Evolutionary conservation across 768 basidiomycete genomes (phyloP).

Genomic region (Clathrus columnatus): DNA sequence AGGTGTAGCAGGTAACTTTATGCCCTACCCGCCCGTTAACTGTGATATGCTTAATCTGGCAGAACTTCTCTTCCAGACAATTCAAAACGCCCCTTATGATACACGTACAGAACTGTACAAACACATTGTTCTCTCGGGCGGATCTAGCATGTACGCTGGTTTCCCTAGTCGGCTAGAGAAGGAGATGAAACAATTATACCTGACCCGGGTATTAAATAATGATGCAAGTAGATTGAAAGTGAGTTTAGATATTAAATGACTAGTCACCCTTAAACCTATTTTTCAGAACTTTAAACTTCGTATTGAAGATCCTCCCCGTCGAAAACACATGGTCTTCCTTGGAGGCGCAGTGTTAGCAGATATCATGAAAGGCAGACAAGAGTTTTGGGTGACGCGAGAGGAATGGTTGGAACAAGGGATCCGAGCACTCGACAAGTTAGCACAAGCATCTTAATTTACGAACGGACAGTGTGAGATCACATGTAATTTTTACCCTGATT

Average conservation of each 20-base stretch:
- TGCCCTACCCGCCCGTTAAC: conserved; percentile 13
- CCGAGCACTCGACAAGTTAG: conserved; percentile 77
- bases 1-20: conserved; percentile 83
- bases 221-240: conserved; percentile 83
- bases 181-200: conserved; percentile 99
- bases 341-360: conserved; percentile 98
- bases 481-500: too few relatives aligned
- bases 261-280: background rate
- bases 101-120: conserved; percentile 89
- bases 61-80: conserved; percentile 97
- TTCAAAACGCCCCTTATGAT: conserved; percentile 87
- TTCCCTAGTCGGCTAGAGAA: conserved; percentile 95
- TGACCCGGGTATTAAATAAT: conserved; percentile 78
- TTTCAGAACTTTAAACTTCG: conserved; percentile 96
- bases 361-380: conserved; percentile 91
- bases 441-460: too few relatives aligned
- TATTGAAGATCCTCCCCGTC: conserved; percentile 94
- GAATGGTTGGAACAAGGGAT: conserved; percentile 94
- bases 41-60: conserved; percentile 3
- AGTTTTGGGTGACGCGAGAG: conserved; percentile 92
- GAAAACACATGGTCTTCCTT: conserved; percentile 99
- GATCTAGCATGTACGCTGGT: conserved; percentile 98
- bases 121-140: conserved; percentile 95
- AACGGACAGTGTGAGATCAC: too few relatives aligned
- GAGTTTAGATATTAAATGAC: conserved; percentile 27